Evolutionary conservation across 345 rosid genomes (phyloP).

Genomic region (Lumnitzera littorea): DNA sequence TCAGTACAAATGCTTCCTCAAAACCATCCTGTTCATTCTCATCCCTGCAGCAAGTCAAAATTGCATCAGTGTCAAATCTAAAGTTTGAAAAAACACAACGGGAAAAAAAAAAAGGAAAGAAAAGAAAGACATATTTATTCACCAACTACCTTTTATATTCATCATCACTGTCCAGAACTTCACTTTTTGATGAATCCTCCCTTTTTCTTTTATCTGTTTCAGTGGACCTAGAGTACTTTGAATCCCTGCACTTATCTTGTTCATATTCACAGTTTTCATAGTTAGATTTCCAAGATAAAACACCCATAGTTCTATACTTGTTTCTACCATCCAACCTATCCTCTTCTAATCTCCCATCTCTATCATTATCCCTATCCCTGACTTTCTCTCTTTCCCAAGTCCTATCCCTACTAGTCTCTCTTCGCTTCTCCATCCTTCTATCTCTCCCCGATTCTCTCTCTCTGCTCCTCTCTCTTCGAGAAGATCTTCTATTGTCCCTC

Average conservation of each 20-base stretch:
- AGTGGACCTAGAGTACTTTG: conserved; percentile 23
- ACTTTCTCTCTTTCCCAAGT: neutral
- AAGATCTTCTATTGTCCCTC: conserved; percentile 31
- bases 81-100: conserved; percentile 1
- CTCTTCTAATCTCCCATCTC: conserved; percentile 5
- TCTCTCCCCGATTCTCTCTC: conserved; percentile 14
- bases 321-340: conserved; percentile 5
- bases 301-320: conserved; percentile 1
- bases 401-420: conserved; percentile 4
- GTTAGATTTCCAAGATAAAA: conserved; percentile 20
- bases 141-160: conserved; percentile 34
- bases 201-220: conserved; percentile 21
- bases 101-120: neutral
- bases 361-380: conserved; percentile 6
- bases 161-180: conserved; percentile 23
- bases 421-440: conserved; percentile 9
- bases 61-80: conserved; percentile 4
- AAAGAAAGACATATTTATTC: no score
- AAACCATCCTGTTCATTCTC: conserved; percentile 56
- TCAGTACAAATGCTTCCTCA: conserved; percentile 50
- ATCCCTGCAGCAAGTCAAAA: conserved; percentile 30
- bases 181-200: conserved; percentile 18
- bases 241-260: conserved; percentile 21
- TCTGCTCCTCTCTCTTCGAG: conserved; percentile 31
- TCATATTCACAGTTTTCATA: conserved; percentile 8